Conservation (phyloP, 2,329 filamentous ascomycete genomes). For the Rhynchosporium secalis region DNA sequence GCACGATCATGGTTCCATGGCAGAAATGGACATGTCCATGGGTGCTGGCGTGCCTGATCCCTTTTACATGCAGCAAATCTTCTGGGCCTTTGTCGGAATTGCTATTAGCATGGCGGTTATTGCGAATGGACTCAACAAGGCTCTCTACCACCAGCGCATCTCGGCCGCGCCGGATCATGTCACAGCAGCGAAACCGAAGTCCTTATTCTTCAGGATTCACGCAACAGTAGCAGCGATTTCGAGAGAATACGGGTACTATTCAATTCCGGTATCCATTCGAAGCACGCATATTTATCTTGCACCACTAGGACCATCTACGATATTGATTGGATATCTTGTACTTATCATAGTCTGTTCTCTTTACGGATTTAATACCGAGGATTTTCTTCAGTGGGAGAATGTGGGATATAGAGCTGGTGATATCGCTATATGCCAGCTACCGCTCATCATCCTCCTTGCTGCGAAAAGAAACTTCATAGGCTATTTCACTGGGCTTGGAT, state of each 20-base stretch:
- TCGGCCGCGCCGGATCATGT: slow-evolving; percentile 41
- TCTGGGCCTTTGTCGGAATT: slow-evolving; percentile 49
- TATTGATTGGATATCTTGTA: slow-evolving; percentile 49
- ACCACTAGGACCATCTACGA: slow-evolving; percentile 42
- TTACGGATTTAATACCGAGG: slow-evolving; percentile 52
- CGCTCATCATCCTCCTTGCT: slow-evolving; percentile 61
- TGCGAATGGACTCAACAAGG: slow-evolving; percentile 48
- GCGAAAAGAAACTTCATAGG: slow-evolving; percentile 61
- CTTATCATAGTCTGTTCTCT: slow-evolving; percentile 55
- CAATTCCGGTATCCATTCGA: slow-evolving; percentile 41
- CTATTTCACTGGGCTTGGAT: slow-evolving; percentile 63
- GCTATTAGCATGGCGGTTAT: slow-evolving; percentile 46
- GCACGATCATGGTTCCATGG: slow-evolving; percentile 21
- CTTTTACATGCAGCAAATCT: slow-evolving; percentile 46
- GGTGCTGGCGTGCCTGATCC: slow-evolving; percentile 41
- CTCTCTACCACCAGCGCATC: slow-evolving; percentile 53
- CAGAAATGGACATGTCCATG: slow-evolving; percentile 13
- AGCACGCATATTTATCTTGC: slow-evolving; percentile 41
- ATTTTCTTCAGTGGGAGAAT: slow-evolving; percentile 53
- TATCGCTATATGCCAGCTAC: slow-evolving; percentile 65
- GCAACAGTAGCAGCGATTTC: slow-evolving; percentile 55
- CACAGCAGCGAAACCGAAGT: slow-evolving; percentile 55
- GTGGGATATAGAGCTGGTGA: slow-evolving; percentile 64
- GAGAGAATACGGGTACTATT: slow-evolving; percentile 53
- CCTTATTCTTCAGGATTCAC: slow-evolving; percentile 47